Percentiles rank a stretch among this genome's conserved stretches.
Evolutionary conservation across 768 basidiomycete species (phyloP).

Genomic region (Pisolithus orientalis): DNA sequence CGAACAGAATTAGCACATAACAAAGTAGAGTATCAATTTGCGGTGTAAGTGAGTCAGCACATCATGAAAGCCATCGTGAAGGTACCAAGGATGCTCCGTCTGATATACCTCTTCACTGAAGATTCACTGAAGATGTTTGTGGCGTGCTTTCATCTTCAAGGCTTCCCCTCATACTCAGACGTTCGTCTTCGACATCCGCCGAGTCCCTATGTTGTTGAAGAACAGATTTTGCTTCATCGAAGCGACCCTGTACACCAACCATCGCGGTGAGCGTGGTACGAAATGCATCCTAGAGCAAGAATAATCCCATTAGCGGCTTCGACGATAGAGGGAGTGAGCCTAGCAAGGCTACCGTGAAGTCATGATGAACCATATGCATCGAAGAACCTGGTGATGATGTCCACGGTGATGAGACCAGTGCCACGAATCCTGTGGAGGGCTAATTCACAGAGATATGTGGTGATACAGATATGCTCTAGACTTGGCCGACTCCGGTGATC

Average conservation of each 20-base stretch:
- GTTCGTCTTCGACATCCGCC: constrained; percentile 15
- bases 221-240: constrained; percentile 27
- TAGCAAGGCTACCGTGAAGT: constrained; percentile 18
- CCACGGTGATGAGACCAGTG: constrained; percentile 34
- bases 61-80: constrained; percentile 42
- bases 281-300: constrained; percentile 19
- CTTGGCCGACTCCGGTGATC: constrained; percentile 42
- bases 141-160: constrained; percentile 17
- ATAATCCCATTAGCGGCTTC: constrained; percentile 15
- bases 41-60: constrained; percentile 8
- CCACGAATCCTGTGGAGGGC: constrained; percentile 37
- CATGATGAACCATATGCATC: constrained; percentile 20
- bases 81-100: constrained; percentile 33
- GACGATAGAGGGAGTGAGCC: constrained; percentile 22
- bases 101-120: constrained; percentile 23
- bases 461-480: constrained; percentile 38
- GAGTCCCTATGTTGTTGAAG: constrained; percentile 13
- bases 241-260: constrained; percentile 27
- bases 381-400: constrained; percentile 32
- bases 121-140: constrained; percentile 19
- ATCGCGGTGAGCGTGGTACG: constrained; percentile 16
- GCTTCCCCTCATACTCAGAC: constrained; percentile 12
- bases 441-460: constrained; percentile 36
- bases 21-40: constrained; percentile 25
- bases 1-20: constrained; percentile 43